Percentiles rank a stretch among this genome's conserved stretches.
phyloP scores from a whole-genome alignment of 2,329 filamentous ascomycete species.

The Pestalotiopsis fici region DNA sequence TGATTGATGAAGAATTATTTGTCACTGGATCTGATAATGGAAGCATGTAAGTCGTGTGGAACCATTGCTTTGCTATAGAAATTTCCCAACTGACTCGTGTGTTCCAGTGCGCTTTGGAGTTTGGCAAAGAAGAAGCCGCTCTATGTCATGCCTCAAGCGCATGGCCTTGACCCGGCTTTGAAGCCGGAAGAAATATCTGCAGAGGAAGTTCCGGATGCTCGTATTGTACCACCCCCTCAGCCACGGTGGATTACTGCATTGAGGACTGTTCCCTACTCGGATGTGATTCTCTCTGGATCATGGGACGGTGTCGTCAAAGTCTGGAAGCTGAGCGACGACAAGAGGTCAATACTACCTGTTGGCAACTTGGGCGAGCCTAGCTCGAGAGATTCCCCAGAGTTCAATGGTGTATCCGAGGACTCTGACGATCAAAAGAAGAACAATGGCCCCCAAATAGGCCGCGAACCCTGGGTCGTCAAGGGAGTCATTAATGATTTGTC shows the following conservation, averaged over 20 bases:
- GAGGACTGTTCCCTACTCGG: conserved; percentile 82
- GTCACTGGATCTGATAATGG: conserved; percentile 95
- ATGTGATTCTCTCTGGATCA: conserved; percentile 86
- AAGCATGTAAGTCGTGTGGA: conserved; percentile 46
- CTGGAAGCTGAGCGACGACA: conserved; percentile 85
- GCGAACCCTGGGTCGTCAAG: conserved; percentile 43
- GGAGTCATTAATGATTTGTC: conserved; percentile 89
- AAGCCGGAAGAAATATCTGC: conserved; percentile 70
- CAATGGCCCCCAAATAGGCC: conserved; percentile 13
- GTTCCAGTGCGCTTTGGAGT: conserved; percentile 53
- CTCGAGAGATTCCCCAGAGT: conserved; percentile 12
- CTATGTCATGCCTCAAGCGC: conserved; percentile 75
- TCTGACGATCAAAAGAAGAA: conserved; percentile 25
- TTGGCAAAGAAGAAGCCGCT: conserved; percentile 94
- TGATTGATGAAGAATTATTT: conserved; percentile 86
- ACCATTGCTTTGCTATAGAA: conserved; percentile 37
- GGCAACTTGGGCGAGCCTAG: conserved; percentile 60
- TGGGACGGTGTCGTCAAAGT: conserved; percentile 89
- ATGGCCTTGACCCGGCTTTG: conserved; percentile 78
- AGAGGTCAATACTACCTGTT: conserved; percentile 71
- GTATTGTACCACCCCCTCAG: conserved; percentile 63
- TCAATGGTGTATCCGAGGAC: conserved; percentile 24
- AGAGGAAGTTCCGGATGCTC: conserved; percentile 63
- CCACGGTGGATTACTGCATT: conserved; percentile 92
- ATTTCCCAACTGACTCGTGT: conserved; percentile 48